Base-by-base conservation (phyloP, 495 filamentous ascomycete genomes). In the Ascodesmis nigricans region DNA sequence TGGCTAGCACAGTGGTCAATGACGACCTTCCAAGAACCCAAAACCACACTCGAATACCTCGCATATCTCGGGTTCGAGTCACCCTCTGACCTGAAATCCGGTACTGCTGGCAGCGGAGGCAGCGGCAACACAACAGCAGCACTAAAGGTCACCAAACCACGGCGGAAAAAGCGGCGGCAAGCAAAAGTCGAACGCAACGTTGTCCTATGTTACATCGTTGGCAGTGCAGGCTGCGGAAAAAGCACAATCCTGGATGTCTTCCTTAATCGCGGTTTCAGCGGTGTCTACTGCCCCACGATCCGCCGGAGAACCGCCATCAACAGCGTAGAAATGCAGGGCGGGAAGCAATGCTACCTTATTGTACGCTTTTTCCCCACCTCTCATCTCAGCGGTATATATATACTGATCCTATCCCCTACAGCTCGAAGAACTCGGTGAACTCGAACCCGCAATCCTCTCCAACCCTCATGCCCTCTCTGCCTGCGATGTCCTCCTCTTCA, bases 1-100 rank as follows among this genome's bases (percentile, higher is more conserved):
- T 97, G 87, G 87, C 66, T 97, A 11, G 90, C 87, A 3, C 87
- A 97, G 43, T 97, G 87, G 87, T 91, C 81, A 55, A 97, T 97
- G 87, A 97, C 90, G 0, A 97, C 87, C 1, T 97, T 95, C 46
- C 67, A 82, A 31, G 81, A 87, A 20, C 84, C 90, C 10, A 84
- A 81, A 50, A 95, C 81, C 0, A 95, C 87, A 0, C 59, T 97
- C 1, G 78, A 84, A 41, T 97, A 97, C 49, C 66, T 97, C 6
- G 90, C 87, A 4, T 95, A 92, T 46, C 68, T 97, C 1, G 87
- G 87, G 6, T 97, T 92, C 49, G 78, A 81, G 43, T n/a, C n/a
- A n/a, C n/a, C n/a, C n/a, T 64, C 64, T 6, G 46, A 60, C 0
- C 52, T 58, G 29, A 62, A 63, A 39, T 66, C 70, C 27, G 39